Conservation (phyloP, 805 yeast species). For the Barnettozyma siamensis region DNA sequence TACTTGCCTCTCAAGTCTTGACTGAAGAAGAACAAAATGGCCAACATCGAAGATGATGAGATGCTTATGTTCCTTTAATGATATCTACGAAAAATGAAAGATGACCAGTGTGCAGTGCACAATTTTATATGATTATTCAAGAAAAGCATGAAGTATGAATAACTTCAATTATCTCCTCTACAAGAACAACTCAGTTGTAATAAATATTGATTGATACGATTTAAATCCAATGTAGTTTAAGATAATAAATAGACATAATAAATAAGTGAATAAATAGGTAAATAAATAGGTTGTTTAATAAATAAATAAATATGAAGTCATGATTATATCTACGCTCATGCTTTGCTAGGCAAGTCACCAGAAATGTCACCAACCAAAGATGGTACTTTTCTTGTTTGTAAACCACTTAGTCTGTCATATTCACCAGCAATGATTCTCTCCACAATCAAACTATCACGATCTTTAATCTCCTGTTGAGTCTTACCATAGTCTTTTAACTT, state of each 20-base stretch:
- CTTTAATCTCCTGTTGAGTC: conserved; percentile 50
- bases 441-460: conserved; percentile 71
- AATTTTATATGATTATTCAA: neutral
- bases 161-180: too few relatives aligned
- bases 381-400: conserved; percentile 38
- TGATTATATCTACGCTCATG: neutral
- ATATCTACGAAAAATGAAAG: neutral
- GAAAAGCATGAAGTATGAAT: neutral
- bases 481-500: conserved; percentile 32
- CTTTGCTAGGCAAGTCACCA: conserved; percentile 4
- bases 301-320: neutral
- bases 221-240: neutral
- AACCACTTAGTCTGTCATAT: conserved; percentile 62
- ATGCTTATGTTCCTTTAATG: neutral
- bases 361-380: conserved; percentile 11
- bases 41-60: neutral
- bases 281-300: conserved; percentile 5
- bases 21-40: conserved; percentile 28
- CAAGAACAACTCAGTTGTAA: neutral
- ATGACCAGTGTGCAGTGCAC: too few relatives aligned
- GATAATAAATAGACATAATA: conserved; percentile 8
- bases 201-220: neutral
- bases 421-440: conserved; percentile 81
- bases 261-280: conserved; percentile 7
- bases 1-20: conserved; percentile 49